These are phyloP conservation scores for Cryphonectria carpinicola DNA, from an alignment of 2,329 filamentous ascomycete genomes.

Conservation along the genomic window DNA sequence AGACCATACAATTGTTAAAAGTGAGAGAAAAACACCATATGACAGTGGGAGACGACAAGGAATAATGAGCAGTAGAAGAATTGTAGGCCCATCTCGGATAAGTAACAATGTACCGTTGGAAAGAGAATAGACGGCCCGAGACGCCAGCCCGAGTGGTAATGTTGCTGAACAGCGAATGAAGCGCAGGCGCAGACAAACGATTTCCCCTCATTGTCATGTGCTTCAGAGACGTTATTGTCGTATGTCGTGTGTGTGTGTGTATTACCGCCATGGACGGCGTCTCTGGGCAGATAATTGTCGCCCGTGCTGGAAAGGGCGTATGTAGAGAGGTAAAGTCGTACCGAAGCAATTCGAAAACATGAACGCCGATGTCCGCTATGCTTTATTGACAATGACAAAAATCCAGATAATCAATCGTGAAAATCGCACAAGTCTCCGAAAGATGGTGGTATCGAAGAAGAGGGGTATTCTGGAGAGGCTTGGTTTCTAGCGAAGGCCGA, in stretches of 20 bases:
- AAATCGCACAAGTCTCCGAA: conserved; percentile 9
- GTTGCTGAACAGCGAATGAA: conserved; percentile 1
- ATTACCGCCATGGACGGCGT: background rate
- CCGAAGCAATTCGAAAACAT: conserved; percentile 18
- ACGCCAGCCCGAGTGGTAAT: conserved; percentile 15
- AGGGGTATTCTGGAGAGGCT: conserved; percentile 13
- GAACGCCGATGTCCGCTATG: conserved; percentile 28
- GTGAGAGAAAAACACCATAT: background rate
- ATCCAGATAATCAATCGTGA: conserved; percentile 24
- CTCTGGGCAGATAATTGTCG: background rate
- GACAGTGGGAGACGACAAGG: conserved; percentile 9
- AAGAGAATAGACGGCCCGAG: conserved; percentile 8
- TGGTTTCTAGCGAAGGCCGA: conserved; percentile 9
- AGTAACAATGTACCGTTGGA: conserved; percentile 11
- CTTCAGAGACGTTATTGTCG: background rate
- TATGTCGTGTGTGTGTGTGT: background rate
- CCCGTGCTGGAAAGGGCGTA: background rate
- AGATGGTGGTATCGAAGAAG: conserved; percentile 18
- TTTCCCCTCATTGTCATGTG: conserved; percentile 6
- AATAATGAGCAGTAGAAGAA: conserved; percentile 17
- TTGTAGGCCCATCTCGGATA: conserved; percentile 9
- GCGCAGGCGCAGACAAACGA: background rate
- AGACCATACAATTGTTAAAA: background rate
- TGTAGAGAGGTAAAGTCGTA: conserved; percentile 3
- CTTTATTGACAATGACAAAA: conserved; percentile 25